A percentile compares a stretch with the other conserved stretches of the same genome.
phyloP scores from a whole-genome alignment of 352 stramenopile genomes.

The Aphanomyces cochlioides region DNA sequence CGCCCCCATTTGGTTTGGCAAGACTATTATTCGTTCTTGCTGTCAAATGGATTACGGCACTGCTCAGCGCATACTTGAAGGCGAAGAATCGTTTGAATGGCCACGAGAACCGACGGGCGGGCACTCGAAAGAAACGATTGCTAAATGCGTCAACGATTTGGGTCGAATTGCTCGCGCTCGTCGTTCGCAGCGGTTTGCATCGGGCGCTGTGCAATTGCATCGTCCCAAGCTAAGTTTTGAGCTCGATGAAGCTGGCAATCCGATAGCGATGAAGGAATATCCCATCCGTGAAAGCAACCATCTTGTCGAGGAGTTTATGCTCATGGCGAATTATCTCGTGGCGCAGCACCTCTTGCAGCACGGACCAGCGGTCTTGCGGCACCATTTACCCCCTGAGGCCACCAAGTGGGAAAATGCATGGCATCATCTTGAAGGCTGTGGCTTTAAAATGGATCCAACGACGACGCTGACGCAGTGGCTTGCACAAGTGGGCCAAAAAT shows the following conservation, averaged over 20 bases:
- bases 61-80: conserved; percentile 95
- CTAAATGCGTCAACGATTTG: conserved; percentile 50
- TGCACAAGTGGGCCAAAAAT: conserved; percentile 58
- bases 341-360: conserved; percentile 91
- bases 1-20: conserved; percentile 93
- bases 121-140: conserved; percentile 43
- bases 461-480: conserved; percentile 86
- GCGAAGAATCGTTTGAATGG: conserved; percentile 44
- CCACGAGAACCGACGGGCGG: conserved; percentile 41
- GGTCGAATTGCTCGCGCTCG: conserved; percentile 63
- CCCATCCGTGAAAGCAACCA: conserved; percentile 93
- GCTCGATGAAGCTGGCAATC: conserved; percentile 90
- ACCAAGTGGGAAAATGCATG: conserved; percentile 30
- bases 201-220: conserved; percentile 90
- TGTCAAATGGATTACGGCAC: conserved; percentile 95
- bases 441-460: conserved; percentile 79
- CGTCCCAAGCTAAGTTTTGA: conserved; percentile 93
- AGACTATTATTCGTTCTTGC: conserved; percentile 97
- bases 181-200: conserved; percentile 83
- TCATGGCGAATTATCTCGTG: conserved; percentile 97
- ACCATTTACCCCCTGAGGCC: conserved; percentile 75
- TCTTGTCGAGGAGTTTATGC: conserved; percentile 98
- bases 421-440: conserved; percentile 23
- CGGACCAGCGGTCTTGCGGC: conserved; percentile 86
- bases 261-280: conserved; percentile 84